Evolutionary conservation across 768 basidiomycete genomes (phyloP).

Genomic region (Ramaria sp.): DNA sequence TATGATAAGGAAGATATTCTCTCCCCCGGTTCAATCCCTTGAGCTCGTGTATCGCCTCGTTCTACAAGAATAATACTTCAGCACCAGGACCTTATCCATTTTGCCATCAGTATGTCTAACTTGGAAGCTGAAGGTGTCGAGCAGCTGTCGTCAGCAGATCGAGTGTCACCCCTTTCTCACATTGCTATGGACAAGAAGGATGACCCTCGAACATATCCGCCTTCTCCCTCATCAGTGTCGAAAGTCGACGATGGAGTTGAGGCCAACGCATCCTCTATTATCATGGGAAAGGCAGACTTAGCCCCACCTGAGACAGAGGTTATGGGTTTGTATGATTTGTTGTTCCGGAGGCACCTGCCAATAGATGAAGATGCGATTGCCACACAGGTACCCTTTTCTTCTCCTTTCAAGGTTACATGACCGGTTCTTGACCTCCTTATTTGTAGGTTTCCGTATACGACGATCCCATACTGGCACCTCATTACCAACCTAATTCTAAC

Average conservation of each 20-base stretch:
- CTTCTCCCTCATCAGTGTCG: not conserved
- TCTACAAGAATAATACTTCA: not conserved
- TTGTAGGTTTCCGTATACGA: conserved; percentile 40
- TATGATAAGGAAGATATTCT: not conserved
- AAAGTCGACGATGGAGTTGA: not conserved
- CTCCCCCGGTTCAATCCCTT: not conserved
- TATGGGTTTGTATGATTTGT: not conserved
- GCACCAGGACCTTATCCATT: not conserved
- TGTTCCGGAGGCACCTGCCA: not conserved
- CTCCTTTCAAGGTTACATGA: not conserved
- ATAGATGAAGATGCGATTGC: conserved; percentile 27
- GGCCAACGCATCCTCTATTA: not conserved
- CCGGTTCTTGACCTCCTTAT: not conserved
- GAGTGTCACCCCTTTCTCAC: not conserved
- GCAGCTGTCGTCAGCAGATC: not conserved
- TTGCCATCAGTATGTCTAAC: too few relatives aligned
- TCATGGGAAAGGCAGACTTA: not conserved
- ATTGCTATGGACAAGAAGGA: not conserved
- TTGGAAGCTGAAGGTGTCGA: not conserved
- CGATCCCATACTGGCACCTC: conserved; percentile 32
- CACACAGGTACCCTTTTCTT: conserved; percentile 18
- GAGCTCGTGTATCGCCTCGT: not conserved
- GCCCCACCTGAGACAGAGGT: not conserved
- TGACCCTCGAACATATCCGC: not conserved
- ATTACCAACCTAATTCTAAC: conserved; percentile 37